These are phyloP conservation scores for Gaeumannomyces tritici DNA, from an alignment of 2,329 filamentous ascomycete species.

Conservation along the genomic window DNA sequence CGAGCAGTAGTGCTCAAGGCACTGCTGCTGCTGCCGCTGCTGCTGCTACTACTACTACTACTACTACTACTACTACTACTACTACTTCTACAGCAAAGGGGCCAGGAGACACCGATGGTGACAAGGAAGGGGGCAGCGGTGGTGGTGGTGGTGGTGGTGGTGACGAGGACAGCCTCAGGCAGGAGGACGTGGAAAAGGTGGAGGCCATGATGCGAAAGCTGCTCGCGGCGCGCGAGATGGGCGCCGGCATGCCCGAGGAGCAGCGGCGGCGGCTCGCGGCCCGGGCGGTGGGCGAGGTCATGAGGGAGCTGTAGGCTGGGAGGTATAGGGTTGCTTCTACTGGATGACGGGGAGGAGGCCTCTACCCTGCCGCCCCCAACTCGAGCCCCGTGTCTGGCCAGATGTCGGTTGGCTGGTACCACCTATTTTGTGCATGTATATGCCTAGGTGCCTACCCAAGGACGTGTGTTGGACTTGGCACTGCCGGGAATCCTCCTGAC, in stretches of 20 bases:
- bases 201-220: slow-evolving; percentile 56
- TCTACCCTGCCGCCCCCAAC: too few relatives aligned
- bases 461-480: too few relatives aligned
- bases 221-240: slow-evolving; percentile 50
- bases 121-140: slow-evolving; percentile 11
- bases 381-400: too few relatives aligned
- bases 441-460: too few relatives aligned
- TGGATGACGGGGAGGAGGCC: neutral
- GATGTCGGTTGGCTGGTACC: neutral
- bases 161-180: slow-evolving; percentile 28
- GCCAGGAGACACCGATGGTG: neutral
- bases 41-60: slow-evolving; percentile 1
- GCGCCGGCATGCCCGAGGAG: slow-evolving; percentile 47
- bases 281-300: slow-evolving; percentile 53
- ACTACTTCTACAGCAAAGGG: neutral
- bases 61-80: slow-evolving; percentile 5
- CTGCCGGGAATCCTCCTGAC: too few relatives aligned
- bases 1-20: neutral
- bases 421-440: neutral
- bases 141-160: slow-evolving; percentile 10
- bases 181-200: slow-evolving; percentile 47
- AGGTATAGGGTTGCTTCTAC: neutral
- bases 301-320: slow-evolving; percentile 40
- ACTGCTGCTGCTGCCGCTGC: too few relatives aligned
- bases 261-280: slow-evolving; percentile 52